Evolutionary conservation across 2,329 filamentous ascomycete genomes (phyloP), one percentile per base, ranked within the genome.

Genomic region (Diplodia intermedia): DNA sequence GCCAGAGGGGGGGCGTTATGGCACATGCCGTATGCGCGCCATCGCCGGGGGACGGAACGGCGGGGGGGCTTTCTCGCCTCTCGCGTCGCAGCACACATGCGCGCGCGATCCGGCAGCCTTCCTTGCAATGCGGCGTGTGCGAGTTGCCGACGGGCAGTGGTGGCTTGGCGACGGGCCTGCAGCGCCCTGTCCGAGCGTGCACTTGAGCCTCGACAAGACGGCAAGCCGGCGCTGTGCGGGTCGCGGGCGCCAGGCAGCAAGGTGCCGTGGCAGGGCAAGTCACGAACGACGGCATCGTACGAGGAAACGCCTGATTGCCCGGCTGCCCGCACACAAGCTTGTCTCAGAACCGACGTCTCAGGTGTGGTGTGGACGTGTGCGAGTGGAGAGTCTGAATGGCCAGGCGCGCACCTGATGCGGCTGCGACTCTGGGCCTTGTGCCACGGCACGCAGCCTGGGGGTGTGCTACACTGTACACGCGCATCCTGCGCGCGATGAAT

Each of bases 1-100:
- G 38, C 11, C 18, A n/a, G 40, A 38, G n/a, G n/a, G 11, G 43
- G 56, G 23, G 60, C 29, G n/a, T 23, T 9, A 36, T 63, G 60
- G 60, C 60, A 40, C 31, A 52, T 63, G 60, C 47, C 60, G 60
- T 18, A 63, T 63, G 60, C 60, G 60, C 60, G 60, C 60, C 60
- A 63, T 63, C 60, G 60, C 43, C 60, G 43, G 60, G 60, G 60
- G 55, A 36, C 54, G 43, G 33, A 36, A 36, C 33, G 11, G 56
- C 31, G 23, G 56, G 38, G 33, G 40, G 38, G 40, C 33, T n/a
- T 61, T 49, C 55, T 47, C 8, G 49, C 52, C 31, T 49, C 31
- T 33, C 31, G 31, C 31, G 8, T 33, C 31, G 31, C 31, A 33
- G 31, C 31, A 33, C 31, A 33, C 31, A 8, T 8, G 31, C 31